These are phyloP conservation scores for Shiraia bambusicola DNA, from an alignment of 2,329 filamentous ascomycete species.

Conservation along the genomic window DNA sequence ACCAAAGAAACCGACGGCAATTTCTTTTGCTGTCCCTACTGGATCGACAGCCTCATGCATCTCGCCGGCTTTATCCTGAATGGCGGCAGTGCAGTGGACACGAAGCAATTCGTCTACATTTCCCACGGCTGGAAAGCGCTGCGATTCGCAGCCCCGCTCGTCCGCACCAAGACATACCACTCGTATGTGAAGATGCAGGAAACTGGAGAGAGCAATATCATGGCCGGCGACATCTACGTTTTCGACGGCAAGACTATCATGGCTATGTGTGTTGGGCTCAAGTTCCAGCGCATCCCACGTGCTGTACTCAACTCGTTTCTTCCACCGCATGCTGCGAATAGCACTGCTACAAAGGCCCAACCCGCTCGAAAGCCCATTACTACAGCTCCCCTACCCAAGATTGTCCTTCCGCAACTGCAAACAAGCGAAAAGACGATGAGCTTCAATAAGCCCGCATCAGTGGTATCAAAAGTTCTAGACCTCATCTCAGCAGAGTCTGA, in stretches of 20 bases:
- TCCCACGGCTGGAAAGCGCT: slow-evolving; percentile 24
- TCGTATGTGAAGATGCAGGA: slow-evolving; percentile 12
- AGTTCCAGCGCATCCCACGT: background rate
- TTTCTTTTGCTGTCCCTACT: slow-evolving; percentile 9
- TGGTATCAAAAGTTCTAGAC: slow-evolving; percentile 1
- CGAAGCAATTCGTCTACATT: slow-evolving; percentile 14
- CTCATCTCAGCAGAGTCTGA: slow-evolving; percentile 35
- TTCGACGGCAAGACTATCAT: slow-evolving; percentile 12
- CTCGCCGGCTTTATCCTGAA: slow-evolving; percentile 23
- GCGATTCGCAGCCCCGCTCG: slow-evolving; percentile 8
- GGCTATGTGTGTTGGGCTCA: slow-evolving; percentile 6
- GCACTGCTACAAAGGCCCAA: background rate
- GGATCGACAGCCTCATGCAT: slow-evolving; percentile 15
- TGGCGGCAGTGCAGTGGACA: slow-evolving; percentile 10
- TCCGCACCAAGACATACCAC: slow-evolving; percentile 8
- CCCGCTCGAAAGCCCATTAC: no score
- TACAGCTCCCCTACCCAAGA: background rate
- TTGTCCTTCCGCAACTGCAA: background rate
- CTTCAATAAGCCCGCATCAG: background rate
- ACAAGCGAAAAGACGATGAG: background rate
- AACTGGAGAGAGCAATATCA: background rate
- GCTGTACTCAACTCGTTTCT: background rate
- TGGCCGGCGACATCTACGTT: slow-evolving; percentile 12
- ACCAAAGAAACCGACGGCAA: slow-evolving; percentile 4
- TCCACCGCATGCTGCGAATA: slow-evolving; percentile 2